These are phyloP conservation scores for Vaccinium macrocarpon DNA, from an alignment of 148 eudicot species.

Conservation along the genomic window DNA sequence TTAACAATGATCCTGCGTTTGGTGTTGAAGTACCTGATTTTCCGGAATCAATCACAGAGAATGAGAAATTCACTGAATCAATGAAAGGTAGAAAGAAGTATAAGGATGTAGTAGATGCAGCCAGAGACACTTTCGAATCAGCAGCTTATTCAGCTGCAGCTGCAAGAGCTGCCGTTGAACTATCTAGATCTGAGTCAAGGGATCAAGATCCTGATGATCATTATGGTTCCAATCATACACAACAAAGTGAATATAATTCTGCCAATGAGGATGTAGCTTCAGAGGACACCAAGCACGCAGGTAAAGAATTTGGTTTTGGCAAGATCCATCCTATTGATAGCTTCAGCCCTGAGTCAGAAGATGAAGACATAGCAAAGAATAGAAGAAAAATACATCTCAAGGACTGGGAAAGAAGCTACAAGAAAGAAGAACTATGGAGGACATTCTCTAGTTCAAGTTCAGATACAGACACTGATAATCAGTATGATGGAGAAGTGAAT, in stretches of 20 bases:
- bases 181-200: constrained; percentile 42
- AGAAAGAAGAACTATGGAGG: background rate
- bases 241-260: background rate
- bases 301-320: background rate
- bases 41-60: background rate
- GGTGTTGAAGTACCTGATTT: background rate
- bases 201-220: constrained; percentile 29
- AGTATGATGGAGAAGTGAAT: background rate
- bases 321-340: constrained; percentile 1
- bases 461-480: constrained; percentile 2
- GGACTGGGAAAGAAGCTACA: constrained; percentile 5
- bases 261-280: constrained; percentile 10
- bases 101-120: constrained; percentile 14
- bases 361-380: constrained; percentile 1
- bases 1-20: background rate
- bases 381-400: background rate
- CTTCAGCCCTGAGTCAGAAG: constrained; percentile 17
- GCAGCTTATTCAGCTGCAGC: constrained; percentile 66
- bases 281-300: background rate
- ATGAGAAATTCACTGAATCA: constrained; percentile 18
- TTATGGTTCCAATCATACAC: constrained; percentile 1
- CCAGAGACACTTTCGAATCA: constrained; percentile 20
- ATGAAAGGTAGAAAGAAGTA: constrained; percentile 15
- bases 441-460: constrained; percentile 17
- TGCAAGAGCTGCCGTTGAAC: constrained; percentile 75